Evolutionary conservation across 2,329 filamentous ascomycete genomes (phyloP).

Genomic region (Paecilomyces sp.): DNA sequence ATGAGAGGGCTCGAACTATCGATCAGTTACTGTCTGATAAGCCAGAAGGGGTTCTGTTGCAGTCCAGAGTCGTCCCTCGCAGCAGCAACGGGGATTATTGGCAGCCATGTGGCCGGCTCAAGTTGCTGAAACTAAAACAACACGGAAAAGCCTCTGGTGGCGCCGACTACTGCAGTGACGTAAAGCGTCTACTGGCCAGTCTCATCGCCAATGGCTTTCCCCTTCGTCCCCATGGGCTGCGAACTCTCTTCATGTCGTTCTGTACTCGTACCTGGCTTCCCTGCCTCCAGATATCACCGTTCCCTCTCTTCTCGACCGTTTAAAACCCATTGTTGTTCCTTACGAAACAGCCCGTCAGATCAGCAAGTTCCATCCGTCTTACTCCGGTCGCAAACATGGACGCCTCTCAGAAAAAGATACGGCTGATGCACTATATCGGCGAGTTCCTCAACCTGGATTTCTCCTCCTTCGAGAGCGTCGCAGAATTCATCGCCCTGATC

Average conservation of each 20-base stretch:
- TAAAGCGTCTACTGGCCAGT: neutral
- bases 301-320: neutral
- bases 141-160: neutral
- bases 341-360: neutral
- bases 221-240: neutral
- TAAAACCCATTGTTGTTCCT: neutral
- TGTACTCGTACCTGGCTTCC: neutral
- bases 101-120: neutral
- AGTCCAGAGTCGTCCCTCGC: neutral
- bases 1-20: neutral
- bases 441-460: constrained; percentile 21
- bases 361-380: neutral
- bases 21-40: neutral
- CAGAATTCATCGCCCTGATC: constrained; percentile 20
- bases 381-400: constrained; percentile 11
- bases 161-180: neutral
- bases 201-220: neutral
- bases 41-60: neutral
- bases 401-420: constrained; percentile 17
- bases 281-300: neutral
- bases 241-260: neutral
- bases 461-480: constrained; percentile 14
- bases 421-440: constrained; percentile 19
- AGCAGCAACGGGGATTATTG: neutral
- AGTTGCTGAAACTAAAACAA: neutral